Evolutionary conservation across 176 grass and related monocot genomes (phyloP).

Genomic region (Eragrostis nindensis): DNA sequence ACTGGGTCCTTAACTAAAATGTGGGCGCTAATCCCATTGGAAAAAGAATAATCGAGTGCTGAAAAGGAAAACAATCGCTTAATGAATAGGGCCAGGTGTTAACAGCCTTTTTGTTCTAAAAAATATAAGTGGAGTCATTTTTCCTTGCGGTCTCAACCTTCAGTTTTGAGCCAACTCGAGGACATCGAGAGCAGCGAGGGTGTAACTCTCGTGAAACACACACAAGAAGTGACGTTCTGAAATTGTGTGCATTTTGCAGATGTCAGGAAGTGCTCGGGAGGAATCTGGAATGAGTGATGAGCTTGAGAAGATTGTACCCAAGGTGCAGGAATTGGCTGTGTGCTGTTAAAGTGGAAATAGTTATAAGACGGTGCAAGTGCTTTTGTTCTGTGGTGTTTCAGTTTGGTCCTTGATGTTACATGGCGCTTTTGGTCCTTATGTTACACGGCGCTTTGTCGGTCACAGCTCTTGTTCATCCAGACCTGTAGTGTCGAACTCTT

Average conservation of each 20-base stretch:
- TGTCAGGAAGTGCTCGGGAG: neutral
- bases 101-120: too few species aligned
- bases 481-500: too few species aligned
- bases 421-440: neutral
- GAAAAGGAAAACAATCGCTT: too few species aligned
- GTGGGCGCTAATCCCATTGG: too few species aligned
- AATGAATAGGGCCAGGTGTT: too few species aligned
- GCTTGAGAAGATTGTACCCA: neutral
- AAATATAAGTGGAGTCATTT: too few species aligned
- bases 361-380: neutral
- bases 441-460: too few species aligned
- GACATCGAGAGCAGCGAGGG: too few species aligned
- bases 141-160: too few species aligned
- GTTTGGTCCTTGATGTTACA: neutral
- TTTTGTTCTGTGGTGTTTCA: neutral
- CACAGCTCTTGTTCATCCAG: too few species aligned
- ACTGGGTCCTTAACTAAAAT: too few species aligned
- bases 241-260: constrained; percentile 17
- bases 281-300: neutral
- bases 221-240: neutral
- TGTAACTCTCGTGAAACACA: neutral
- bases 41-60: neutral
- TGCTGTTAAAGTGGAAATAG: neutral
- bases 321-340: neutral
- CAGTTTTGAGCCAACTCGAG: too few species aligned